These are phyloP conservation scores for Malus asiatica DNA, from an alignment of 306 rosid genomes.

Conservation along the genomic window DNA sequence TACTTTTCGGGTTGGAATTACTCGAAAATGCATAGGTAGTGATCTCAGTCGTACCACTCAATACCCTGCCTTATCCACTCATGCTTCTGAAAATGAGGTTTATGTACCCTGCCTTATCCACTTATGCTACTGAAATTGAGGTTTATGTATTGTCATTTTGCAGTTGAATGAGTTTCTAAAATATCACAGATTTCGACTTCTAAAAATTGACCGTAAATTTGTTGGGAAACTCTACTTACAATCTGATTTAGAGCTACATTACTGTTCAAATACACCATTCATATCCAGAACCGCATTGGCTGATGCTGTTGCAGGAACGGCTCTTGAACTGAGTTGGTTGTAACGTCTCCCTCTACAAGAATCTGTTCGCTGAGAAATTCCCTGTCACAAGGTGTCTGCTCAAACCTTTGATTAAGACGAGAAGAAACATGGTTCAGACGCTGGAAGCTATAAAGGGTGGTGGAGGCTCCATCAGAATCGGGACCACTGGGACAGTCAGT, in stretches of 20 bases:
- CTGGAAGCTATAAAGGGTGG: conserved; percentile 62
- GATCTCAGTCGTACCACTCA: not conserved
- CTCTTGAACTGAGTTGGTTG: conserved; percentile 28
- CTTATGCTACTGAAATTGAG: not conserved
- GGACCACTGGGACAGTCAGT: conserved; percentile 75
- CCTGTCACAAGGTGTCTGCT: conserved; percentile 16
- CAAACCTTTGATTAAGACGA: conserved; percentile 18
- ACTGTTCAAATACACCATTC: conserved; percentile 1
- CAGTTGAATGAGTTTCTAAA: not conserved
- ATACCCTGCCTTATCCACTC: not conserved
- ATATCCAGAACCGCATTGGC: conserved; percentile 15
- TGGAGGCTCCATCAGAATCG: conserved; percentile 79
- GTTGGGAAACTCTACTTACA: not conserved
- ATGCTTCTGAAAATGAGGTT: not conserved
- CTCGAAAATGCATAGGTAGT: not conserved
- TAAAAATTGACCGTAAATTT: not conserved
- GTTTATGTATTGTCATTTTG: too few species aligned
- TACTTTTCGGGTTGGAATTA: not conserved
- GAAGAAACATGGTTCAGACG: conserved; percentile 58
- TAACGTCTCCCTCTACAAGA: conserved; percentile 10
- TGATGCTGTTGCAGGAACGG: conserved; percentile 32
- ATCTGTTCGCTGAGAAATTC: not conserved
- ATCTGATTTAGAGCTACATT: not conserved
- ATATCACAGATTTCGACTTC: conserved; percentile 2
- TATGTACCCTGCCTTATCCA: not conserved